Conservation (phyloP, 805 yeast species). For the Pichia gijzeniarum region DNA sequence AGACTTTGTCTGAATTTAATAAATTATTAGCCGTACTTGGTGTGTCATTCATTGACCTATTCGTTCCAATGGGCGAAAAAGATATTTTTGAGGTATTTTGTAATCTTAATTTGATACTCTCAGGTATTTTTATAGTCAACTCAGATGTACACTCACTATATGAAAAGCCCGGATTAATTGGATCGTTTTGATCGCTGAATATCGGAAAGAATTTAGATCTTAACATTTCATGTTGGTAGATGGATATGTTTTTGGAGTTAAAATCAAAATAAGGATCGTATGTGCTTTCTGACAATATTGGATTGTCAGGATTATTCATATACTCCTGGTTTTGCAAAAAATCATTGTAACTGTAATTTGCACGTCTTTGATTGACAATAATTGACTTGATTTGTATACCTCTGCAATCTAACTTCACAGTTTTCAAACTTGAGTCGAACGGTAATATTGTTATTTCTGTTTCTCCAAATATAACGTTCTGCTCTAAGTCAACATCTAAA, state of each 20-base stretch:
- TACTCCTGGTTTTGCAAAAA: conserved; percentile 32
- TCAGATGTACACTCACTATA: conserved; percentile 51
- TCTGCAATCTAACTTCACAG: conserved; percentile 72
- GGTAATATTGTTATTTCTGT: conserved; percentile 85
- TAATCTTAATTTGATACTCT: conserved; percentile 51
- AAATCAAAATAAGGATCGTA: conserved; percentile 34
- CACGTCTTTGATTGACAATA: conserved; percentile 54
- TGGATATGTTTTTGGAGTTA: conserved; percentile 34
- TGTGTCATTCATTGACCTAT: conserved; percentile 30
- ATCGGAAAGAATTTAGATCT: conserved; percentile 47
- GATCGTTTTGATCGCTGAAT: conserved; percentile 39
- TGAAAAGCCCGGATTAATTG: conserved; percentile 24
- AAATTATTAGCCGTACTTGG: conserved; percentile 30
- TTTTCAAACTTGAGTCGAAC: conserved; percentile 46
- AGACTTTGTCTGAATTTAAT: conserved; percentile 41
- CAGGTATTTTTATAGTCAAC: conserved; percentile 57
- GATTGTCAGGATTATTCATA: conserved; percentile 27
- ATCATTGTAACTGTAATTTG: conserved; percentile 53
- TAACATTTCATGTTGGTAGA: conserved; percentile 55
- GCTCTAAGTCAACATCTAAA: conserved; percentile 72
- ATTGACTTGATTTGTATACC: conserved; percentile 62
- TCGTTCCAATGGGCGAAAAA: conserved; percentile 29
- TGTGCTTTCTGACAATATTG: conserved; percentile 25
- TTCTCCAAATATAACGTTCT: conserved; percentile 53
- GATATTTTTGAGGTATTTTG: conserved; percentile 40